A percentile compares a stretch with the other conserved stretches of the same genome.
phyloP scores from a whole-genome alignment of 495 filamentous ascomycete genomes.

The Filosporella fistucella region DNA sequence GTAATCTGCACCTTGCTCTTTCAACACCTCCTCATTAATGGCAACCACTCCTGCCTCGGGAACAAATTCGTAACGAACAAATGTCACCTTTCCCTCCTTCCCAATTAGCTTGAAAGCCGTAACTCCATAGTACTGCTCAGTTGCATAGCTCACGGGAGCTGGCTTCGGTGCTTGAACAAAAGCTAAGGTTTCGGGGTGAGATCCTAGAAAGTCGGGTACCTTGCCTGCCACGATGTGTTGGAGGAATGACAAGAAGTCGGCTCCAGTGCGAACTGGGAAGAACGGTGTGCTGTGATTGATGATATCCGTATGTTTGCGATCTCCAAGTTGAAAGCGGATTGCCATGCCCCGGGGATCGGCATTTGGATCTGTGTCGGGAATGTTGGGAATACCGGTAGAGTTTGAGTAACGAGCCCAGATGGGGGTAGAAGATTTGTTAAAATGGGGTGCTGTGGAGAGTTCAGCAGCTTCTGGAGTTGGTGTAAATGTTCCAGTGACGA shows the following conservation, averaged over 20 bases:
- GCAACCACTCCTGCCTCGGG: slow-evolving; percentile 32
- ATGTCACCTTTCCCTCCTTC: slow-evolving; percentile 34
- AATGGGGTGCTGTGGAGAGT: slow-evolving; percentile 45
- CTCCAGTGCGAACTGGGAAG: slow-evolving; percentile 44
- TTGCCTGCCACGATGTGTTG: slow-evolving; percentile 24
- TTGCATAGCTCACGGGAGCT: slow-evolving; percentile 38
- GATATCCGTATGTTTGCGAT: slow-evolving; percentile 50
- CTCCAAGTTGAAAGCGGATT: slow-evolving; percentile 42
- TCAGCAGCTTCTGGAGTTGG: slow-evolving; percentile 35
- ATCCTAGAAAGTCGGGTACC: slow-evolving; percentile 35
- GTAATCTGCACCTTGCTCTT: slow-evolving; percentile 31
- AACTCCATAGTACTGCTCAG: slow-evolving; percentile 40
- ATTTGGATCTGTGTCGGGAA: slow-evolving; percentile 45
- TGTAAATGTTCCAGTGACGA: slow-evolving; percentile 45
- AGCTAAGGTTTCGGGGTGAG: slow-evolving; percentile 35
- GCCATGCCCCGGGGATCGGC: slow-evolving; percentile 45
- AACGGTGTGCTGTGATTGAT: slow-evolving; percentile 42
- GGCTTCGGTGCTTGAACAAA: slow-evolving; percentile 46
- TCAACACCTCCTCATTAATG: slow-evolving; percentile 30
- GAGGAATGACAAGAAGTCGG: slow-evolving; percentile 45
- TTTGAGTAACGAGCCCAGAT: slow-evolving; percentile 44
- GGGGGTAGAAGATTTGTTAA: slow-evolving; percentile 39
- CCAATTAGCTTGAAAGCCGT: slow-evolving; percentile 46
- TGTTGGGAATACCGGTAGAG: slow-evolving; percentile 45
- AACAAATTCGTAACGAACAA: slow-evolving; percentile 39